A percentile compares a stretch with the other conserved stretches of the same genome.
These are phyloP conservation scores for Chlamydomonas sp. DNA, from an alignment of 139 green algal genomes.

Conservation along the genomic window DNA sequence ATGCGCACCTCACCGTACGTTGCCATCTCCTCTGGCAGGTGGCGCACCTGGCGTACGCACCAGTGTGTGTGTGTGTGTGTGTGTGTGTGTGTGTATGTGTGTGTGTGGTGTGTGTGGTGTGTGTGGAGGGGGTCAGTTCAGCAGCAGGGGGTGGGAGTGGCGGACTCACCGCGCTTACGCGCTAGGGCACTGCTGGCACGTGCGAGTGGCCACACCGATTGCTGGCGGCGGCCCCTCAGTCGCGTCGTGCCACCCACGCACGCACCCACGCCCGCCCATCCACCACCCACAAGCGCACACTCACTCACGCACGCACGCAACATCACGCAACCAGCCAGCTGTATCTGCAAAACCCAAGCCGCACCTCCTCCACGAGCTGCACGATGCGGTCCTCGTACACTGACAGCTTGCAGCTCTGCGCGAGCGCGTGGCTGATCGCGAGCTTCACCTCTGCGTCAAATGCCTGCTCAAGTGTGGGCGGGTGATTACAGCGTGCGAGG, in stretches of 20 bases:
- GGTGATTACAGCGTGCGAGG: not conserved
- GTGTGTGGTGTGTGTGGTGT: too few species aligned
- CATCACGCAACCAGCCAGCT: not conserved
- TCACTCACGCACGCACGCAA: too few species aligned
- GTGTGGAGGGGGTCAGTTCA: too few species aligned
- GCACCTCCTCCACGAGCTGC: constrained; percentile 57
- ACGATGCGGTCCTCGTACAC: constrained; percentile 76
- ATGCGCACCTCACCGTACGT: constrained; percentile 22
- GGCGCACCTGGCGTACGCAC: constrained; percentile 27
- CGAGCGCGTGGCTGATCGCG: constrained; percentile 46
- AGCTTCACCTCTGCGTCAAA: constrained; percentile 37
- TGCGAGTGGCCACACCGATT: too few species aligned
- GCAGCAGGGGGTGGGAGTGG: too few species aligned
- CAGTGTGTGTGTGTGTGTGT: too few species aligned
- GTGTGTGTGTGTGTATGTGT: too few species aligned
- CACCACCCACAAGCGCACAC: too few species aligned
- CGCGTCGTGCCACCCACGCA: not conserved
- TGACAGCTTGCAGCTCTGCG: constrained; percentile 71
- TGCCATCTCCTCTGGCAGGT: constrained; percentile 28
- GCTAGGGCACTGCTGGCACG: too few species aligned
- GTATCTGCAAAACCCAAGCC: too few species aligned
- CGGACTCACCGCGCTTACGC: too few species aligned
- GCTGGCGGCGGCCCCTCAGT: not conserved
- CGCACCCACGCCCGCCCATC: too few species aligned
- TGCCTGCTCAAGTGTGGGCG: constrained; percentile 2